Evolutionary conservation across 192 early-diverging fungal genomes (phyloP), one percentile per base, ranked within the genome.

Genomic region (Coemansia erecta): DNA sequence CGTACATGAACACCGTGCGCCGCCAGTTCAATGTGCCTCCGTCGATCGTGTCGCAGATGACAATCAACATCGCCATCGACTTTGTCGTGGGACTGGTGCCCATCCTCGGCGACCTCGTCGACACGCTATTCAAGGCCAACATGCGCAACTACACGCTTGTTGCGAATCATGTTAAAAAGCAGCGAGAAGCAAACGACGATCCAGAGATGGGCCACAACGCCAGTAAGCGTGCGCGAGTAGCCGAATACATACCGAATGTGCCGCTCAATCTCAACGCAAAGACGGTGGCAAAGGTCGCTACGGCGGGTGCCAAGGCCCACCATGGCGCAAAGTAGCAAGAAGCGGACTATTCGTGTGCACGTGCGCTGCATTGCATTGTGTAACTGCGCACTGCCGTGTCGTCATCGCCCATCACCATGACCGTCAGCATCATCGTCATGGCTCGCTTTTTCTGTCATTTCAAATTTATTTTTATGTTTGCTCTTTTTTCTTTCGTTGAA

Each of bases 101-200:
- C 9, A 17, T 81, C 9, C 52, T 81, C n/a, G 79, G 79, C 42
- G 79, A 81, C 60, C 49, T 81, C 8, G 50, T 76, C 9, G 79
- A 75, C 46, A 59, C 64, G 19, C 15, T 70, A 24, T 76, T 75
- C 66, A 75, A 76, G 26, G 79, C 79, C 10, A 81, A 81, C 58
- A 49, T 75, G 63, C 60, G 73, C n/a, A 81, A 81, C 56, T 54
- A 68, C 37, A 42, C 4, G 48, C 65, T 81, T 0, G 60, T 76
- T 23, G 60, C 72, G 21, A 45, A 67, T 17, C 63, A 74, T 35
- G 69, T 76, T 15, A 40, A 41, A 12, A 52, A 60, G 24, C 47
- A 28, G 54, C 61, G 43, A 35, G 45, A 56, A 26, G 47, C 49
- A 14, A 58, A 51, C 17, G 39, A 46, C 21, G 53, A 42, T 3